Base-by-base conservation (phyloP, 345 rosid genomes). In the Lepidium sativum region DNA sequence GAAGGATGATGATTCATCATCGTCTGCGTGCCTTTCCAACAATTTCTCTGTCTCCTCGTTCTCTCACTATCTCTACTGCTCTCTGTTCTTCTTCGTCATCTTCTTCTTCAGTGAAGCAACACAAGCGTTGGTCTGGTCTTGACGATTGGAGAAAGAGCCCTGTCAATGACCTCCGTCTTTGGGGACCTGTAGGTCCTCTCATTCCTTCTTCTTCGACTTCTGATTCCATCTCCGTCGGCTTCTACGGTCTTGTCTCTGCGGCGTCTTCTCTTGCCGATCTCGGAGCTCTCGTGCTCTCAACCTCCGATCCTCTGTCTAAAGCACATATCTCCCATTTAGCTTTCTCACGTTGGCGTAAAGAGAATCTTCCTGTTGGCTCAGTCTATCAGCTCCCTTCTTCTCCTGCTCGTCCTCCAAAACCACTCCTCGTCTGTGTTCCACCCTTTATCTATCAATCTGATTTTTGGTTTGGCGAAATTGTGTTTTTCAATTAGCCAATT, bases 241-340 rank as follows among this genome's bases (percentile, higher is more conserved):
- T 6, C 42, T 11, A 23, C 15, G 10, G 35, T 16, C 45, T 53
- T 1, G 72, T 79, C 8, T 79, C 65, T 1, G 70, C 79, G n/a
- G 88, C 92, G 14, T 74, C 90, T 37, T 92, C 96, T 67, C 89
- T 87, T 59, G 81, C 98, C 0, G 96, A 86, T 60, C 88, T 92
- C 33, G 96, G 97, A 43, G 80, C 97, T 25, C 66, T 89, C 51
- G 87, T 92, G 9, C 96, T 92, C 72, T 79, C 92, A 66, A 83
- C 96, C 8, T 5, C 72, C 8, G 90, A 84, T 64, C 95, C 96
- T 56, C 72, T 78, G 39, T 33, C 80, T 20, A 94, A 86, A 70
- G 85, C 96, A 17, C 78, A 76, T 64, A 80, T 89, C 57, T 87
- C 94, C 25, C 96, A 89, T 62, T 69, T 83, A 57, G 97, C 96